A percentile compares a stretch with the other conserved stretches of the same genome.
These are phyloP conservation scores for Podila verticillata DNA, from an alignment of 192 early-diverging fungal genomes.

Conservation along the genomic window DNA sequence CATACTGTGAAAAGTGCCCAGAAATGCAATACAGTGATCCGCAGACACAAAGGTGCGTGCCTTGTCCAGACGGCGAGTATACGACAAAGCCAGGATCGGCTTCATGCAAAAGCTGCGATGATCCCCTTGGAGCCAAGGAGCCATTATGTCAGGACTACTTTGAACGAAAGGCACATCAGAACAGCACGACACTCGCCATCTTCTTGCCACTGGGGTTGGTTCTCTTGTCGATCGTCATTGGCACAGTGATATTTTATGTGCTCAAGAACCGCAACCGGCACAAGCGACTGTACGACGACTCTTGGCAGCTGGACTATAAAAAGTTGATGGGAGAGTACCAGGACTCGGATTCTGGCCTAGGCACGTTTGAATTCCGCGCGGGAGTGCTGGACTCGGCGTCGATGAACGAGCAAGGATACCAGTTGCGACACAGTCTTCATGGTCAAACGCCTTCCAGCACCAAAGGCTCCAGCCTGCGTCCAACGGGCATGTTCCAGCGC, in stretches of 20 bases:
- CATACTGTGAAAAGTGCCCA: constrained; percentile 22
- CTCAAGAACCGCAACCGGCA: constrained; percentile 26
- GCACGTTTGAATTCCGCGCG: not conserved
- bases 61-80: constrained; percentile 18
- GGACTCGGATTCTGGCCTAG: constrained; percentile 20
- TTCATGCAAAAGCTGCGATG: constrained; percentile 18
- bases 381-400: not conserved
- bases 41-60: constrained; percentile 14
- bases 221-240: not conserved
- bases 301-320: constrained; percentile 50
- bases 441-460: not conserved
- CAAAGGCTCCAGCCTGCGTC: constrained; percentile 1
- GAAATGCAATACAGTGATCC: constrained; percentile 16
- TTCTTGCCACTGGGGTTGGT: constrained; percentile 30
- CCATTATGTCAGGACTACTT: constrained; percentile 25
- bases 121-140: constrained; percentile 2
- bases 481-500: constrained; percentile 30
- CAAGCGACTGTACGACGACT: constrained; percentile 33
- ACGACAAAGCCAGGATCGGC: constrained; percentile 16
- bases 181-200: constrained; percentile 18
- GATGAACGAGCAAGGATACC: constrained; percentile 5
- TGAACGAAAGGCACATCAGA: not conserved
- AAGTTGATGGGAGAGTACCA: constrained; percentile 40
- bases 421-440: not conserved
- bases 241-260: not conserved